Evolutionary conservation across 306 rosid species (phyloP).

Genomic region (Mucuna pruriens): DNA sequence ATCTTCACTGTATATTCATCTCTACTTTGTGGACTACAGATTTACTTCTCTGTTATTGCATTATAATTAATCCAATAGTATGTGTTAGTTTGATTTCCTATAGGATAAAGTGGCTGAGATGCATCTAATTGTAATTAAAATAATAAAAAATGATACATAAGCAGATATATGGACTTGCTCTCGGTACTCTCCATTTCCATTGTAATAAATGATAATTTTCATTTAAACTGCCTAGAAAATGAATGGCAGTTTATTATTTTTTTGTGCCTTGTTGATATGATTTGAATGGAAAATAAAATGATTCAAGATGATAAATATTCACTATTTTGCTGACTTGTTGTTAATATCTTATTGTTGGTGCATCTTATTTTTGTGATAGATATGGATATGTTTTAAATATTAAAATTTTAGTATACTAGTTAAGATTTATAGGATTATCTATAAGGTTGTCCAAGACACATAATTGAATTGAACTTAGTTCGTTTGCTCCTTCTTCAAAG

Average conservation of each 20-base stretch:
- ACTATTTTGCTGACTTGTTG: constrained; percentile 1
- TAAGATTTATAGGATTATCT: too few species aligned
- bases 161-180: background rate
- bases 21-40: background rate
- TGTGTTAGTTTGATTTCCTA: background rate
- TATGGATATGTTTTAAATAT: background rate
- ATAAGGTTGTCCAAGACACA: background rate
- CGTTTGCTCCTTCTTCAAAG: background rate
- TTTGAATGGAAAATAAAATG: constrained; percentile 30
- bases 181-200: background rate
- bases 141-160: background rate
- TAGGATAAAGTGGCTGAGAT: background rate
- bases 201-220: background rate
- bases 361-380: background rate
- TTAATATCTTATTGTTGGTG: background rate
- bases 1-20: background rate
- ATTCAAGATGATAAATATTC: constrained; percentile 18
- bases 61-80: too few species aligned
- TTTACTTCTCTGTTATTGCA: background rate
- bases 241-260: constrained; percentile 69
- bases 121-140: background rate
- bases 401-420: background rate
- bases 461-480: background rate
- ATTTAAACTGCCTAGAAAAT: background rate
- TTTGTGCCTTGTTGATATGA: constrained; percentile 28